phyloP scores from a whole-genome alignment of 768 basidiomycete species.

The Chalciporus chontae region DNA sequence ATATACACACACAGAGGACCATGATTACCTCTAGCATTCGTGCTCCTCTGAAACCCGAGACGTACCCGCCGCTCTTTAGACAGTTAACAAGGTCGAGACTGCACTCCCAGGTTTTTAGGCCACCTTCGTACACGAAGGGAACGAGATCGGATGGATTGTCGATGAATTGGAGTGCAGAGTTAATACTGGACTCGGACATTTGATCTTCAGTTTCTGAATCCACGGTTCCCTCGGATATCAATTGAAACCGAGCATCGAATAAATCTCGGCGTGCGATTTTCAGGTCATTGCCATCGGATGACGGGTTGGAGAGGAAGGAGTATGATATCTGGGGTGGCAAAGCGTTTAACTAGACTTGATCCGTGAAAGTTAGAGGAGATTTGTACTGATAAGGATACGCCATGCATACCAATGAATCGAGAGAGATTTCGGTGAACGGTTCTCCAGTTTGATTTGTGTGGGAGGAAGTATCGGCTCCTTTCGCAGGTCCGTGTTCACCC shows the following conservation, averaged over 20 bases:
- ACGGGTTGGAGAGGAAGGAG: conserved; percentile 62
- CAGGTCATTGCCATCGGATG: conserved; percentile 32
- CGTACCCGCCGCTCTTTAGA: conserved; percentile 37
- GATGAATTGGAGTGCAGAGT: conserved; percentile 55
- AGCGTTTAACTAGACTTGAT: conserved; percentile 51
- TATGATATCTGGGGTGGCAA: conserved; percentile 78
- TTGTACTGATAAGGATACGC: neutral
- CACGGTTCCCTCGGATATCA: conserved; percentile 57
- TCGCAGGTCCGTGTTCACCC: conserved; percentile 6
- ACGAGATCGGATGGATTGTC: conserved; percentile 88
- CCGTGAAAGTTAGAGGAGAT: conserved; percentile 7
- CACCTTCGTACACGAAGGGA: conserved; percentile 92
- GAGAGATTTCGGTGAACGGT: conserved; percentile 28
- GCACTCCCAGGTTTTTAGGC: conserved; percentile 97
- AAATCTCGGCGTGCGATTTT: conserved; percentile 76
- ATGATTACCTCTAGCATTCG: conserved; percentile 64
- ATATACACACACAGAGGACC: neutral
- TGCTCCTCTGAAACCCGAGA: conserved; percentile 40
- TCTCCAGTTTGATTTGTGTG: conserved; percentile 2
- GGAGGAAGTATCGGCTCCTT: neutral
- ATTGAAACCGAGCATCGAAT: conserved; percentile 94
- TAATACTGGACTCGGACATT: conserved; percentile 4
- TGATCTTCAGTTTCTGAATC: conserved; percentile 28
- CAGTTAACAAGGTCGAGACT: conserved; percentile 81
- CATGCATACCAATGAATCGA: conserved; percentile 31